Conservation (phyloP, 2,329 filamentous ascomycete genomes). For the Coniella vitis region DNA sequence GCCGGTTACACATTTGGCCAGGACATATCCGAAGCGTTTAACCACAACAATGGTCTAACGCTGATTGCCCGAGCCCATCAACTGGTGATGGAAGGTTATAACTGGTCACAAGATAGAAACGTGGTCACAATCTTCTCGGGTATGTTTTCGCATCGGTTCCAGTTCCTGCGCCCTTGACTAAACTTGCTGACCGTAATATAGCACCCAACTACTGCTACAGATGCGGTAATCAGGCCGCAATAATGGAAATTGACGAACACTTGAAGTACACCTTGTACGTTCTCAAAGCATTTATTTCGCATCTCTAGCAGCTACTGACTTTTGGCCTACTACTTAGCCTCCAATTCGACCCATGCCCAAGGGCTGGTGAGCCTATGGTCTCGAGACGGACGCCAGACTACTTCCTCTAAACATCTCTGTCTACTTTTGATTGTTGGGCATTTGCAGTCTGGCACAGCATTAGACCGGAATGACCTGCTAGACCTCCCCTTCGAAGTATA, state of each 20-base stretch:
- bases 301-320: constrained; percentile 10
- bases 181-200: constrained; percentile 28
- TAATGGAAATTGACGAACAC: constrained; percentile 99
- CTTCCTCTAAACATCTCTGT: constrained; percentile 66
- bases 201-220: constrained; percentile 96
- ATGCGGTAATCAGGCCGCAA: constrained; percentile 98
- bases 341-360: constrained; percentile 97
- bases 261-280: constrained; percentile 99
- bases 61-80: constrained; percentile 95
- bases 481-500: background rate
- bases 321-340: constrained; percentile 58
- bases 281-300: background rate
- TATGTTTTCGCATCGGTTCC: constrained; percentile 31
- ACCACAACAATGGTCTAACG: constrained; percentile 96
- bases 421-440: background rate
- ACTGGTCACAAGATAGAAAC: constrained; percentile 97
- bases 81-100: constrained; percentile 98
- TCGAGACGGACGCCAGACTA: constrained; percentile 95
- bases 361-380: constrained; percentile 97
- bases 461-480: background rate
- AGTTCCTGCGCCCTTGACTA: background rate
- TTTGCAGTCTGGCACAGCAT: background rate
- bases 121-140: constrained; percentile 98
- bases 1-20: constrained; percentile 94
- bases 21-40: constrained; percentile 97